These are phyloP conservation scores for Syzygium aqueum DNA, from an alignment of 345 rosid species.

Conservation along the genomic window DNA sequence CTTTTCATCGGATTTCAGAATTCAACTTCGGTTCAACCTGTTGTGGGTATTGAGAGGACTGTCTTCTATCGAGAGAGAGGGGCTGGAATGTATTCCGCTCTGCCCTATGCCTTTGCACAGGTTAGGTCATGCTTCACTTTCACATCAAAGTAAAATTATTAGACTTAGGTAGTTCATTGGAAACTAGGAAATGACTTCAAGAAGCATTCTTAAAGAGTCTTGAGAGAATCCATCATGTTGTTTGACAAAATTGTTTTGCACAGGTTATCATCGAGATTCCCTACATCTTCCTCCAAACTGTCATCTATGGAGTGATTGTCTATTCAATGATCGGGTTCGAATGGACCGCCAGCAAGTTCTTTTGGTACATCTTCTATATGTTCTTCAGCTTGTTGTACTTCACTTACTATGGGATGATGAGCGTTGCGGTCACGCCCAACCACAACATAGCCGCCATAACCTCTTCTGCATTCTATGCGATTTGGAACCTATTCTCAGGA, in stretches of 20 bases:
- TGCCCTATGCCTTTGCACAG: conserved; percentile 69
- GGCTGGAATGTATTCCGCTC: conserved; percentile 69
- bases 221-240: neutral
- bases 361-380: conserved; percentile 57
- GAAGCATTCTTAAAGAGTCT: neutral
- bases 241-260: neutral
- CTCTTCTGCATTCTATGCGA: conserved; percentile 31
- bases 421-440: conserved; percentile 53
- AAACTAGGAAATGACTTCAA: neutral
- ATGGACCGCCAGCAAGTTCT: conserved; percentile 34
- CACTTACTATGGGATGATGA: conserved; percentile 64
- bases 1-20: conserved; percentile 57
- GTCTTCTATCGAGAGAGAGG: conserved; percentile 69
- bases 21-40: conserved; percentile 41
- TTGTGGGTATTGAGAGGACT: conserved; percentile 57
- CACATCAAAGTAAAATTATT: neutral
- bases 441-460: conserved; percentile 39
- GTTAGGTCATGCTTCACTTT: conserved; percentile 8
- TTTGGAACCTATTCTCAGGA: conserved; percentile 67
- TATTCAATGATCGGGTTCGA: conserved; percentile 59
- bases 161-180: neutral
- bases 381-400: conserved; percentile 53
- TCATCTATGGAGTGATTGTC: conserved; percentile 42
- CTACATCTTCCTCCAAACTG: conserved; percentile 30
- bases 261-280: conserved; percentile 54